Evolutionary conservation across 2,329 filamentous ascomycete species (phyloP), one percentile per base, ranked within the genome.

Genomic region (Ophiostoma pallidulum): DNA sequence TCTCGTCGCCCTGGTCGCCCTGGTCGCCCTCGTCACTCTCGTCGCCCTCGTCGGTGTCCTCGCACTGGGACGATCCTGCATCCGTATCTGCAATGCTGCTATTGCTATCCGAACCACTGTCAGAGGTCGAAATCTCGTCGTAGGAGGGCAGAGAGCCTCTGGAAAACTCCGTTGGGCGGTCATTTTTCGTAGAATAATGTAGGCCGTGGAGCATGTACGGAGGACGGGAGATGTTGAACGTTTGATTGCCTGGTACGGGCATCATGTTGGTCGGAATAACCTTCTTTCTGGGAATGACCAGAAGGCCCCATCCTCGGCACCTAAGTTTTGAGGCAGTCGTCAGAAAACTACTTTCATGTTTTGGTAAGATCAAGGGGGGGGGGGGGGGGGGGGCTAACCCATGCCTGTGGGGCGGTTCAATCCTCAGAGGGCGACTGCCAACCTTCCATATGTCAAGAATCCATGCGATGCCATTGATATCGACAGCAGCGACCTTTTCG

Each of bases 371-470:
- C 9, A 19, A 26, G 35, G 12, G 18, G 35, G 3, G 19, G 8
- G 29, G 14, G 19, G 33, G 4, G 13, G 13, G 22, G 4, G 8
- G 14, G 6, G 41, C 45, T 42, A 8, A 47, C 45, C 19, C 24
- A 4, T 36, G 4, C 7, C 18, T 31, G 16, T 13, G 3, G 12
- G 26, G 22, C 4, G 28, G 29, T 5, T 3, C 18, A 14, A 68
- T 54, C 4, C 57, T 54, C 13, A 65, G 36, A 2, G 56, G 57
- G 13, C 31, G 45, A 26, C 41, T 47, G 9, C 60, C 59, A 31
- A 63, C 48, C 31, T 63, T 66, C 75, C 74, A 79, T 13, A 80
- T 75, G 37, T 75, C 64, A 36, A 74, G 64, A 12, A 77, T 51
- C 70, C 72, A 78, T 6, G 69, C 56, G 9, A 53, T 59, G 2